Base-by-base conservation (phyloP, 352 stramenopile genomes). In the Phytophthora pinifolia region DNA sequence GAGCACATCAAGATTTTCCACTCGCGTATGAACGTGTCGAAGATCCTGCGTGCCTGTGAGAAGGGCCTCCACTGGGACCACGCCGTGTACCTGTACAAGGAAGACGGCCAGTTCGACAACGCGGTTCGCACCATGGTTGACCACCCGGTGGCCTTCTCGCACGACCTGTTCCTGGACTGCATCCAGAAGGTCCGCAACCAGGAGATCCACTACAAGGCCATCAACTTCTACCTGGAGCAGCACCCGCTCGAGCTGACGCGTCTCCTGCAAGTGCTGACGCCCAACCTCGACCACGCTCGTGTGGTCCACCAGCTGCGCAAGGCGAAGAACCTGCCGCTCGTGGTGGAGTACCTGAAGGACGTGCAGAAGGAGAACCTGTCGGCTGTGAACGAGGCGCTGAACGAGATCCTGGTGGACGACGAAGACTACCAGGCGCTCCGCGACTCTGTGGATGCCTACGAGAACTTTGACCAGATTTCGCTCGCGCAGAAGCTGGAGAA, bases 1-100 rank as follows among this genome's bases (percentile, higher is more conserved):
- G 97, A 99, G 65, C 97, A 99, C 76, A 94, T 99, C 76, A 99
- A 99, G 81, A 98, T 99, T 44, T 99, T 99, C 86, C 98, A 98
- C 82, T 98, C 79, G 55, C 97, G 98, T 55, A 98, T 99, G 82
- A 99, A 99, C 77, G 89, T 99, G 41, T 98, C 94, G 51, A 99
- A 99, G 84, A 81, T 97, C 30, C 62, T 98, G 48, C 90, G 96
- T 65, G 96, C 97, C 6, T 99, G 97, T 70, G 97, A 99, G 81
- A 97, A 98, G 77, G 97, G 96, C 31, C 82, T 98, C 29, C 87
- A 99, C 64, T 99, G 94, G 94, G 78, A 98, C 56, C 97, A 99
- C 70, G 94, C 97, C 57, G 96, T 99, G 41, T 99, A 98, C 74
- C 70, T 99, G 41, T 99, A 99, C 86, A 98, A 99, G 83, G 94